phyloP scores from a whole-genome alignment of 257 asterid genomes.

The Solanum pennellii region DNA sequence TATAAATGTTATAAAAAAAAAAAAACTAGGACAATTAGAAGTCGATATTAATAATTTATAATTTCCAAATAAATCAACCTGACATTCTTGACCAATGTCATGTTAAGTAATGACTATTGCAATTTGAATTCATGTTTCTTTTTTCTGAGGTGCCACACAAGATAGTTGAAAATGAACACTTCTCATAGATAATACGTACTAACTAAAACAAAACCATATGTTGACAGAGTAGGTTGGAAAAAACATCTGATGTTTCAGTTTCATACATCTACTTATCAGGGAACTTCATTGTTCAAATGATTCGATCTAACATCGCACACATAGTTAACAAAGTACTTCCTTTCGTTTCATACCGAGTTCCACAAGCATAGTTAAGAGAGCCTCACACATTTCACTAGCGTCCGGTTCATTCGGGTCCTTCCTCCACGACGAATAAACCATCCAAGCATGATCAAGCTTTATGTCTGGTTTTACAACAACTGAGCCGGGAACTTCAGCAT shows the following conservation, averaged over 20 bases:
- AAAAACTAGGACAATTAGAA: no score
- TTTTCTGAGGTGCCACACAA: neutral
- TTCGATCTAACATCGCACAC: neutral
- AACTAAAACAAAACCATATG: neutral
- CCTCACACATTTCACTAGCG: constrained; percentile 76
- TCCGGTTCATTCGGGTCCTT: constrained; percentile 46
- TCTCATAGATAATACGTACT: neutral
- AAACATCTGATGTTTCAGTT: neutral
- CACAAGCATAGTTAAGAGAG: constrained; percentile 63
- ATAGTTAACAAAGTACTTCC: neutral
- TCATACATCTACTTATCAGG: neutral
- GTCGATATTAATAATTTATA: neutral
- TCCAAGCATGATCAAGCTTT: constrained; percentile 92
- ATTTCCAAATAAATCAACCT: neutral
- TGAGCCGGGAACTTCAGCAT: constrained; percentile 93
- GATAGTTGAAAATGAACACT: neutral
- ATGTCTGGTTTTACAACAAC: constrained; percentile 60
- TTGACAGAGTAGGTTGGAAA: neutral
- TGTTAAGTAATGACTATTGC: neutral
- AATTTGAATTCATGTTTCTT: neutral
- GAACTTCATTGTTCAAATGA: neutral
- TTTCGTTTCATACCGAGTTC: constrained; percentile 38
- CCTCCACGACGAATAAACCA: constrained; percentile 80
- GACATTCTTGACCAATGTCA: neutral
- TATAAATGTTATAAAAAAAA: no score